Evolutionary conservation across 805 yeast genomes (phyloP).

Genomic region (Saccharomycopsis malanga): DNA sequence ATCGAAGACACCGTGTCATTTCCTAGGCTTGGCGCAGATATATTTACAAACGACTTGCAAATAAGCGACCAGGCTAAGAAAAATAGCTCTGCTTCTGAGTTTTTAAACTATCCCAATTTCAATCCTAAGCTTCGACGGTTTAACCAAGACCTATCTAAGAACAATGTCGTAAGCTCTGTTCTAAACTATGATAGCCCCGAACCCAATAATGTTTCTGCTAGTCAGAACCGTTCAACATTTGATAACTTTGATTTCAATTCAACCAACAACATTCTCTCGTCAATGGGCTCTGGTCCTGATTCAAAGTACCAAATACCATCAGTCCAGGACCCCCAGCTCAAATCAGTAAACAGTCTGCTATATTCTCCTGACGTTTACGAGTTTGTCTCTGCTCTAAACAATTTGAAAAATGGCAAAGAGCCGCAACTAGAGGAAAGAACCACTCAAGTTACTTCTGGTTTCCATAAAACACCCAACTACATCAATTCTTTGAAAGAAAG

Average conservation of each 20-base stretch:
- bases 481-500: slow-evolving; percentile 4
- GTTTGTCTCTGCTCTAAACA: slow-evolving; percentile 17
- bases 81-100: background rate
- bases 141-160: slow-evolving; percentile 6
- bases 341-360: no score
- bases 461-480: slow-evolving; percentile 1
- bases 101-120: slow-evolving; percentile 12
- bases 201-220: background rate
- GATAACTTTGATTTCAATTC: background rate
- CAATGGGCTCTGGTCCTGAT: background rate
- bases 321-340: background rate
- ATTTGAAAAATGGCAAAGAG: background rate
- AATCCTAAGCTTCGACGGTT: slow-evolving; percentile 11
- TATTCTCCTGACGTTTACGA: slow-evolving; percentile 12
- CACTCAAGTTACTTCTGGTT: background rate
- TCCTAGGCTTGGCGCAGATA: slow-evolving; percentile 15
- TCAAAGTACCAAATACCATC: background rate
- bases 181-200: background rate
- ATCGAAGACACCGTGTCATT: slow-evolving; percentile 1
- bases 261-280: background rate
- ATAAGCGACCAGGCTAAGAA: background rate
- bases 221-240: background rate
- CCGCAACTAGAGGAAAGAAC: background rate
- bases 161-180: background rate
- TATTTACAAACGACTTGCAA: slow-evolving; percentile 12